Evolutionary conservation across 192 early-diverging fungal species (phyloP), one percentile per base, ranked within the genome.

Genomic region (Coemansia sp.): DNA sequence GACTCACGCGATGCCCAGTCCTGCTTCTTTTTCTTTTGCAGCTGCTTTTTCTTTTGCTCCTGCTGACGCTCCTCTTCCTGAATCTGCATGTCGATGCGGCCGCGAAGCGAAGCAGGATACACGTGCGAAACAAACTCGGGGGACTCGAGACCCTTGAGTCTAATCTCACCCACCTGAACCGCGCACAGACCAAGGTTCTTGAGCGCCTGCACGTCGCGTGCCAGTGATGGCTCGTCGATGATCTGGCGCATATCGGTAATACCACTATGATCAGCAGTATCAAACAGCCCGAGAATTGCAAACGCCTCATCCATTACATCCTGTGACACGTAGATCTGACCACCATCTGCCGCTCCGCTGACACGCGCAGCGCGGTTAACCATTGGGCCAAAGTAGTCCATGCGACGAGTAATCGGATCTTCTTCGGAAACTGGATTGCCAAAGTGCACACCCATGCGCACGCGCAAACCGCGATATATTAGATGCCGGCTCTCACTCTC

Each of bases 371-470:
- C 88, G 11, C 91, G 87, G 68, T 96, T 96, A 39, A 94, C 93
- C 84, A 96, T 90, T 1, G 93, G 94, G 0, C 94, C 94, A 84
- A 93, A 96, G 73, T 96, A 96, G 74, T 96, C 94, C 94, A 96
- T 96, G 48, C 94, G 88, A 32, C 87, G 83, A 20, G 94, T 96
- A 50, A 94, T 84, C 12, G 92, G 91, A 61, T 96, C 92, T 19
- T 87, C 85, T 58, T 96, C 94, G 52, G 89, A 93, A 3, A 94
- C 87, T 3, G 93, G 93, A 14, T 71, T 78, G 58, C 94, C 94
- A 83, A 90, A 92, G 71, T 96, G 94, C 68, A 96, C 88, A 24
- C 94, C 94, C 92, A 96, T 96, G 22, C 94, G 89, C 19, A 96
- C 92, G 14, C 91, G 90, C 32, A 96, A 72, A 2, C 94, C 94